phyloP scores from a whole-genome alignment of 805 yeast species.

The Teunomyces panamensis region DNA sequence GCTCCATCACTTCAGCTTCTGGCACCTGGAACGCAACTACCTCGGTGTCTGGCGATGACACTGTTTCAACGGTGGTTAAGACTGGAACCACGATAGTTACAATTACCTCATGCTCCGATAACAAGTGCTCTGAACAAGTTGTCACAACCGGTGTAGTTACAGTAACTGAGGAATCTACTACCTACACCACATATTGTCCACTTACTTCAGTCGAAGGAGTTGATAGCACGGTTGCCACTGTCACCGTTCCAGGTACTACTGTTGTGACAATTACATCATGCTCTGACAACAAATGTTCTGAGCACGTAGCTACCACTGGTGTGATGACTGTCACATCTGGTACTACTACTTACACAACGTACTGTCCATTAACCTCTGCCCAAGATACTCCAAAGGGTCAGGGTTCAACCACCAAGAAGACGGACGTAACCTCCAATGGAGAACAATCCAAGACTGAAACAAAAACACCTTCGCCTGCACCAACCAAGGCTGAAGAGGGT shows the following conservation, averaged over 20 bases:
- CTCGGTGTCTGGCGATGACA: neutral
- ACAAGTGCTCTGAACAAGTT: slow-evolving; percentile 20
- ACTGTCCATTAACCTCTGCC: slow-evolving; percentile 9
- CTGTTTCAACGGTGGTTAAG: slow-evolving; percentile 1
- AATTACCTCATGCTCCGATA: slow-evolving; percentile 31
- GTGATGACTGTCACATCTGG: slow-evolving; percentile 5
- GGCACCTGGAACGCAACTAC: neutral
- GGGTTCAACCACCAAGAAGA: neutral
- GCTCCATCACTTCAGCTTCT: neutral
- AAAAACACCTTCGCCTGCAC: neutral
- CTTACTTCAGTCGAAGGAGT: slow-evolving; percentile 11
- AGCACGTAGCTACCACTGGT: slow-evolving; percentile 10
- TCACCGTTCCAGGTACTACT: slow-evolving; percentile 12
- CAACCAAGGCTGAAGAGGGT: neutral
- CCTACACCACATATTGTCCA: slow-evolving; percentile 35
- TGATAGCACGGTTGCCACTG: neutral
- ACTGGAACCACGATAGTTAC: slow-evolving; percentile 21
- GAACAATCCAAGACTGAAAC: neutral
- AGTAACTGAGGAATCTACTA: slow-evolving; percentile 27
- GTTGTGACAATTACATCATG: slow-evolving; percentile 29
- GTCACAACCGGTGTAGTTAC: slow-evolving; percentile 36
- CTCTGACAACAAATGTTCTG: slow-evolving; percentile 23
- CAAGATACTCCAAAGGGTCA: neutral
- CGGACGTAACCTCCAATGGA: neutral
- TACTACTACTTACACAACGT: slow-evolving; percentile 19